phyloP scores from a whole-genome alignment of 768 basidiomycete species.

The Termitomyces bulborhizus region DNA sequence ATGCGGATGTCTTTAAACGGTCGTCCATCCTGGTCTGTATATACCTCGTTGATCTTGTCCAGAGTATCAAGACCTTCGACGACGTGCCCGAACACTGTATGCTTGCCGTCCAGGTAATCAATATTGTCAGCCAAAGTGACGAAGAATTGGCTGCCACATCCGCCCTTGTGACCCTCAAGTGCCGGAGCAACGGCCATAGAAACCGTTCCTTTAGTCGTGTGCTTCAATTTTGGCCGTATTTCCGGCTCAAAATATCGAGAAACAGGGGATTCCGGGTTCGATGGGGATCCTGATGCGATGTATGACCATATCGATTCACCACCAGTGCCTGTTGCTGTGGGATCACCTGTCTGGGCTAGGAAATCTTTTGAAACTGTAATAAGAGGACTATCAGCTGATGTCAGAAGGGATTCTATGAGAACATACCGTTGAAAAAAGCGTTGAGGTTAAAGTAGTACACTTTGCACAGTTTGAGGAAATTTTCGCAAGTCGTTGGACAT shows the following conservation, averaged over 20 bases:
- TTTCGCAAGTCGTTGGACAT: slow-evolving; percentile 89
- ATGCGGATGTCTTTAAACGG: slow-evolving; percentile 95
- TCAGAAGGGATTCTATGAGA: not conserved
- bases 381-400: not conserved
- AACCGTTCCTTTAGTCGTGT: slow-evolving; percentile 78
- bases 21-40: slow-evolving; percentile 79
- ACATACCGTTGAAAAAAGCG: slow-evolving; percentile 95
- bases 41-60: slow-evolving; percentile 89
- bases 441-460: slow-evolving; percentile 95
- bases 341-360: slow-evolving; percentile 94
- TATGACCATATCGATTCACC: slow-evolving; percentile 87
- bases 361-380: slow-evolving; percentile 92
- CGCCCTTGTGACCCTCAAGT: slow-evolving; percentile 51
- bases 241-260: slow-evolving; percentile 90
- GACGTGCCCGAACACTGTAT: slow-evolving; percentile 93
- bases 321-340: slow-evolving; percentile 89
- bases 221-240: slow-evolving; percentile 76
- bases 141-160: slow-evolving; percentile 96
- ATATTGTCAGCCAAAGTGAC: slow-evolving; percentile 87
- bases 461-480: slow-evolving; percentile 97
- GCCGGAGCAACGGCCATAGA: slow-evolving; percentile 97
- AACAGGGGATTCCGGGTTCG: slow-evolving; percentile 22
- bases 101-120: slow-evolving; percentile 90
- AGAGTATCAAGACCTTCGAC: slow-evolving; percentile 92
- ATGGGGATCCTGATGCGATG: slow-evolving; percentile 43